A percentile compares a stretch with the other conserved stretches of the same genome.
These are phyloP conservation scores for Lachancea nothofagi DNA, from an alignment of 805 yeast species.

Conservation along the genomic window DNA sequence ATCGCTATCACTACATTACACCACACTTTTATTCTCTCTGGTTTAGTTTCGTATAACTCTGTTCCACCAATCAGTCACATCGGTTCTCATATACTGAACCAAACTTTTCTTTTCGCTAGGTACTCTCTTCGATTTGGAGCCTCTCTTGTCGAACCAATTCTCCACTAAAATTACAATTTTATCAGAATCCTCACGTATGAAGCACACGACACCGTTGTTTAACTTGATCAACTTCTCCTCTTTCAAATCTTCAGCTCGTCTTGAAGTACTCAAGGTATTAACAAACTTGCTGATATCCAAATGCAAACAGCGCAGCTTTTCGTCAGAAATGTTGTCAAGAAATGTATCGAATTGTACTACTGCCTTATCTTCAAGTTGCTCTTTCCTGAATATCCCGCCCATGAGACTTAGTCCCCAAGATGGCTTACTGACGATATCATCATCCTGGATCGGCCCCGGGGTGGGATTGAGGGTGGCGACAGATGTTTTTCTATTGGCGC, in stretches of 20 bases:
- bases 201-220: slow-evolving; percentile 32
- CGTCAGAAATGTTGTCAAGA: slow-evolving; percentile 18
- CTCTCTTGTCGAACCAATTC: slow-evolving; percentile 27
- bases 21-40: no score
- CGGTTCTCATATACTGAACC: slow-evolving; percentile 21
- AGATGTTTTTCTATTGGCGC: slow-evolving; percentile 10
- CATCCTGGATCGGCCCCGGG: background rate
- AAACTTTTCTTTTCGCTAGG: slow-evolving; percentile 9
- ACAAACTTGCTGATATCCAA: slow-evolving; percentile 20
- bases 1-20: no score
- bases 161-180: slow-evolving; percentile 21
- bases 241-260: slow-evolving; percentile 11
- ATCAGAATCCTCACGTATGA: slow-evolving; percentile 18
- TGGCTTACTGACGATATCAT: background rate
- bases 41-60: background rate
- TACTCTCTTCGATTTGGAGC: background rate
- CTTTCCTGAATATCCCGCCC: slow-evolving; percentile 7
- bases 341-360: slow-evolving; percentile 17
- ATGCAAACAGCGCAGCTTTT: slow-evolving; percentile 25
- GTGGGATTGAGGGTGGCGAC: slow-evolving; percentile 9
- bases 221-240: slow-evolving; percentile 29
- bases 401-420: slow-evolving; percentile 10
- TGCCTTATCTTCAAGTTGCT: background rate
- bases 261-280: slow-evolving; percentile 16
- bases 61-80: slow-evolving; percentile 25